Percentiles rank a stretch among this genome's conserved stretches.
These are phyloP conservation scores for Hanseniaspora guilliermondii DNA, from an alignment of 805 yeast species.

Conservation along the genomic window DNA sequence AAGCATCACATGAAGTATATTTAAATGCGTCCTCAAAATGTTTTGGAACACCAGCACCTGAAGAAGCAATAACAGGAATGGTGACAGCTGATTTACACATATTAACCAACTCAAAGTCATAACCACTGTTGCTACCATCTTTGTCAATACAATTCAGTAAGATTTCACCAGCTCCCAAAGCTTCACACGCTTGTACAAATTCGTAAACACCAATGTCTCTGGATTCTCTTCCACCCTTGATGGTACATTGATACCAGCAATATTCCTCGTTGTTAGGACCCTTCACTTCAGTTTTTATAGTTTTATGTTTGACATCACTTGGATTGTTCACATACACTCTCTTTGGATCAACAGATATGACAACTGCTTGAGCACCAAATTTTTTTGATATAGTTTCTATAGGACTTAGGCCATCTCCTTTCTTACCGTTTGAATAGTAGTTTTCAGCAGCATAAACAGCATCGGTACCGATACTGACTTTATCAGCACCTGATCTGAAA, in stretches of 20 bases:
- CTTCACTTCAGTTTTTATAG: slow-evolving; percentile 51
- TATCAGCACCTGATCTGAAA: slow-evolving; percentile 95
- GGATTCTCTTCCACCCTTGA: slow-evolving; percentile 90
- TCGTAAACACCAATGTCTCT: slow-evolving; percentile 87
- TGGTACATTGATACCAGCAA: slow-evolving; percentile 91
- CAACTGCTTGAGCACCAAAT: slow-evolving; percentile 95
- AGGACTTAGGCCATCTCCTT: slow-evolving; percentile 65
- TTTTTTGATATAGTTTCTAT: slow-evolving; percentile 86
- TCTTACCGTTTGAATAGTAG: slow-evolving; percentile 47
- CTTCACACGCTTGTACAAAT: slow-evolving; percentile 77
- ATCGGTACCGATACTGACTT: slow-evolving; percentile 95
- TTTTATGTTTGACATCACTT: slow-evolving; percentile 44
- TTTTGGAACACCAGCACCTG: slow-evolving; percentile 91
- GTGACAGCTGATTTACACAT: slow-evolving; percentile 65
- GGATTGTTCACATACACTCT: slow-evolving; percentile 53
- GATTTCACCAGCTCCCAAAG: slow-evolving; percentile 92
- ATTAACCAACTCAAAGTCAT: slow-evolving; percentile 69
- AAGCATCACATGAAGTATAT: slow-evolving; percentile 82
- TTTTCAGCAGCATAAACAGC: slow-evolving; percentile 86
- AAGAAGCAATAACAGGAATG: slow-evolving; percentile 93
- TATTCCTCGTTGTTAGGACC: slow-evolving; percentile 86
- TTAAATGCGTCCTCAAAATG: slow-evolving; percentile 83
- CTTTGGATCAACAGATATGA: slow-evolving; percentile 95
- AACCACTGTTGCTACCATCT: slow-evolving; percentile 94
- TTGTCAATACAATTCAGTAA: slow-evolving; percentile 88